Evolutionary conservation across 2,329 filamentous ascomycete species (phyloP), one percentile per base, ranked within the genome.

Genomic region (Paracoccidioides lutzii): DNA sequence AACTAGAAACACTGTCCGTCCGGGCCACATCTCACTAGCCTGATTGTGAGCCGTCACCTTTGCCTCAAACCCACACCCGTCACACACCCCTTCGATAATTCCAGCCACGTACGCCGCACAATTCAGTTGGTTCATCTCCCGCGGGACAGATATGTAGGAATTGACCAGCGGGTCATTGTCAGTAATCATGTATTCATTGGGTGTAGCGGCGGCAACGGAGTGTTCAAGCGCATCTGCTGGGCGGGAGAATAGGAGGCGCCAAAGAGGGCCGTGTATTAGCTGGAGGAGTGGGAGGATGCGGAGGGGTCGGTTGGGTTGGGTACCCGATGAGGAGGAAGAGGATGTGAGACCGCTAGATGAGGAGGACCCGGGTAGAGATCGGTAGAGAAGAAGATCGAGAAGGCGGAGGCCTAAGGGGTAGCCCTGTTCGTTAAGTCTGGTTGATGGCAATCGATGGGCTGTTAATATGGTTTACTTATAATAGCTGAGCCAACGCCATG

Each of bases 111-210:
- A 98, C 8, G 93, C 93, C 15, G 91, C 93, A 72, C 91, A 96
- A 71, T 96, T 97, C 66, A 98, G 78, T 79, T 93, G 88, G 72
- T 81, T 90, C 88, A 98, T 95, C 73, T 98, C 93, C 66, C 86
- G 86, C 14, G 93, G 93, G 54, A 97, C 86, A 64, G 84, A 89
- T 67, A 98, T 87, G 74, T 93, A 97, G 59, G 86, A 85, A 72
- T 96, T 97, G 42, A 97, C 91, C 52, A 97, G 78, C 28, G 93
- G 93, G 69, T 97, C 93, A 73, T 98, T 97, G 74, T 98, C 93
- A 65, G 90, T 88, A 65, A 98, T 93, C 91, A 98, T 97, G 77
- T 97, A 98, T 76, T 97, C 91, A 64, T 93, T 89, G 7, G 88
- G 85, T 53, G 90, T 91, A 54, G 84, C 81, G 7, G 87, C 84